Evolutionary conservation across 352 stramenopile genomes (phyloP).

Genomic region (Pseudoperonospora humuli): DNA sequence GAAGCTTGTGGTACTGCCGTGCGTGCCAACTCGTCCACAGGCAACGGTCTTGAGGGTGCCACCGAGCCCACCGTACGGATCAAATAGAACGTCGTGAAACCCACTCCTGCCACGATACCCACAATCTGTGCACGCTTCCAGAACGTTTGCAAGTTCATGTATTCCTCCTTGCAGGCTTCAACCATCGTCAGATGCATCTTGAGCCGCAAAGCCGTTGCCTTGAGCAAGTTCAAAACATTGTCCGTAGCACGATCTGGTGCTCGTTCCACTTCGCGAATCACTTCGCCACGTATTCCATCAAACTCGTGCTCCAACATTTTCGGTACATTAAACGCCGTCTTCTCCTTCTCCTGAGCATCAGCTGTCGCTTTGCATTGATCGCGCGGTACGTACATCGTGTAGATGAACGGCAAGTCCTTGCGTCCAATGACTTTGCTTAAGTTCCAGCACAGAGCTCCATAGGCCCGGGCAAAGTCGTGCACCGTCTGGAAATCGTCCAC

Average conservation of each 20-base stretch:
- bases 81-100: conserved; percentile 65
- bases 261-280: conserved; percentile 76
- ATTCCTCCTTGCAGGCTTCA: conserved; percentile 72
- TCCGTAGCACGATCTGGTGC: conserved; percentile 77
- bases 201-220: conserved; percentile 62
- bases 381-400: conserved; percentile 83
- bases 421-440: conserved; percentile 82
- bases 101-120: conserved; percentile 47
- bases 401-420: conserved; percentile 85
- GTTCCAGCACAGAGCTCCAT: conserved; percentile 84
- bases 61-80: conserved; percentile 52
- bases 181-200: conserved; percentile 84
- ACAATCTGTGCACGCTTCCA: conserved; percentile 70
- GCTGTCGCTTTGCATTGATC: conserved; percentile 30
- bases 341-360: conserved; percentile 11
- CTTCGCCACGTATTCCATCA: conserved; percentile 74
- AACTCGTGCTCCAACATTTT: conserved; percentile 82
- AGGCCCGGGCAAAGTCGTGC: conserved; percentile 81
- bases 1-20: conserved; percentile 5
- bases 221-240: conserved; percentile 76
- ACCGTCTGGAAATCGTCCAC: conserved; percentile 84
- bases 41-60: conserved; percentile 22
- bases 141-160: conserved; percentile 57
- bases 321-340: conserved; percentile 32
- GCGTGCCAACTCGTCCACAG: conserved; percentile 15